These are phyloP conservation scores for Rhododendron ferrugineum DNA, from an alignment of 148 eudicot species.

Conservation along the genomic window DNA sequence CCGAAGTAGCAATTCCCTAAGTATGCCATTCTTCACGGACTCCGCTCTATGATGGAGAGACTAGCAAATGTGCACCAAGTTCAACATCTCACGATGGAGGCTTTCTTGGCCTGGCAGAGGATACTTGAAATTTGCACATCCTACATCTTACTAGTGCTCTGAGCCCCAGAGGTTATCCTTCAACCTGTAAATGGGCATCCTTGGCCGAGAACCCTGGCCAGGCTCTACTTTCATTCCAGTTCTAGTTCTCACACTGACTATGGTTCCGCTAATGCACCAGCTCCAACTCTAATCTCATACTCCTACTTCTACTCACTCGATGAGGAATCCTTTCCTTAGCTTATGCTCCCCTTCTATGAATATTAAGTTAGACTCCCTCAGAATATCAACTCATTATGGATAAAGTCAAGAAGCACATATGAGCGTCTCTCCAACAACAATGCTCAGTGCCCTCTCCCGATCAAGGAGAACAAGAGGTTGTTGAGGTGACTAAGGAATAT, in stretches of 20 bases:
- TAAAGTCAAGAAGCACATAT: background rate
- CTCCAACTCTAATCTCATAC: background rate
- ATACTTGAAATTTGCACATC: background rate
- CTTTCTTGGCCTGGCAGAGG: background rate
- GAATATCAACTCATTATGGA: background rate
- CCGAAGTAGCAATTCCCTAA: background rate
- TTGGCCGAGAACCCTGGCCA: background rate
- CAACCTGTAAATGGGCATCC: background rate
- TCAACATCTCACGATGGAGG: background rate
- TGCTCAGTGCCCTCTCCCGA: background rate
- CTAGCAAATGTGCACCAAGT: background rate
- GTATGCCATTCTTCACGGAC: background rate
- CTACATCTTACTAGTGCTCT: background rate
- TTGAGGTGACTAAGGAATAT: background rate
- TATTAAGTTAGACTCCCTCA: background rate
- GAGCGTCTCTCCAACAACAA: background rate
- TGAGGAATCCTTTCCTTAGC: background rate
- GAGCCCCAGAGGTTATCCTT: background rate
- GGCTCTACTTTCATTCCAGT: too few species aligned
- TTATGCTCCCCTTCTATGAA: background rate
- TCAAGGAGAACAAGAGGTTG: background rate
- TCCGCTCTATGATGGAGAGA: background rate
- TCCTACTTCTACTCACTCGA: background rate
- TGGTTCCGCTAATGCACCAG: background rate
- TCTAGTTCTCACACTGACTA: too few species aligned